Conservation (phyloP, 306 rosid genomes). For the Vigna reflexopilosa region DNA sequence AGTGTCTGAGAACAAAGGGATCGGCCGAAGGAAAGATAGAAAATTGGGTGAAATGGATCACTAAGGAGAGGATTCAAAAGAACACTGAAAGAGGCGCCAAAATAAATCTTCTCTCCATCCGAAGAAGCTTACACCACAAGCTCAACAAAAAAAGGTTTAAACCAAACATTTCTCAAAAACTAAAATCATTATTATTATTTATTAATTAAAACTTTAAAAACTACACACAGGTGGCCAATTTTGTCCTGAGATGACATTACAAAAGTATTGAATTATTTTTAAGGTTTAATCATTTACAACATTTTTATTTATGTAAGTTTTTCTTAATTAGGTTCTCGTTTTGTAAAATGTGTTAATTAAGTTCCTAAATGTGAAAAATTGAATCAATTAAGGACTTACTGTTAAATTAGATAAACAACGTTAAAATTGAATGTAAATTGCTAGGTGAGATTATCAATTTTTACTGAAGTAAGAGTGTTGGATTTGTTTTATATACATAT, state of each 20-base stretch:
- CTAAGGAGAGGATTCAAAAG: constrained; percentile 41
- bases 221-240: neutral
- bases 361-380: no score
- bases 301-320: no score
- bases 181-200: neutral
- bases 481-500: no score
- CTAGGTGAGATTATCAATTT: no score
- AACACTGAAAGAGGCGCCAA: constrained; percentile 54
- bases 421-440: no score
- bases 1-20: neutral
- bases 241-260: neutral
- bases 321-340: no score
- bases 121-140: constrained; percentile 48
- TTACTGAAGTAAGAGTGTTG: no score
- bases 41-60: neutral
- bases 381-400: no score
- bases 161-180: neutral
- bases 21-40: neutral
- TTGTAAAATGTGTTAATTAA: no score
- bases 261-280: no score
- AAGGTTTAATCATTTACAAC: no score
- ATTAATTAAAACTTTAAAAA: neutral
- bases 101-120: neutral
- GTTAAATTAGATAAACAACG: no score
- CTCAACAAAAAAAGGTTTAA: neutral